phyloP scores from a whole-genome alignment of 768 basidiomycete genomes.

The Suillus subalutaceus region DNA sequence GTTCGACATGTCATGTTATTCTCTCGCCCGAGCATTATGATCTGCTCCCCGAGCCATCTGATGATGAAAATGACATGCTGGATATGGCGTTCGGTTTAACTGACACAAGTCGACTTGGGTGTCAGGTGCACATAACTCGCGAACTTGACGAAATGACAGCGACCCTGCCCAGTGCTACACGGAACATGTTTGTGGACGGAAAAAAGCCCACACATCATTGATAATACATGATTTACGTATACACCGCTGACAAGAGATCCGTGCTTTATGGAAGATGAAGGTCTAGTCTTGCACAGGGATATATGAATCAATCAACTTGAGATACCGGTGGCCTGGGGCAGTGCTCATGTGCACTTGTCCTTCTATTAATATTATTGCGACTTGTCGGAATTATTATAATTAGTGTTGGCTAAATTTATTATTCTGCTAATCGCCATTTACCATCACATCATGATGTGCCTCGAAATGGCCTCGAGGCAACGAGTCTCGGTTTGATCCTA shows the following conservation, averaged over 20 bases:
- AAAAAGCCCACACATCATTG: slow-evolving; percentile 56
- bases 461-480: slow-evolving; percentile 1
- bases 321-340: not conserved
- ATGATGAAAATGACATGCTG: slow-evolving; percentile 98
- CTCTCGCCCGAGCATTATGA: slow-evolving; percentile 82
- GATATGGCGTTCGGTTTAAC: slow-evolving; percentile 98
- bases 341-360: not conserved
- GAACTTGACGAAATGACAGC: slow-evolving; percentile 85
- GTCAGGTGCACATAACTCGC: slow-evolving; percentile 76
- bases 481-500: not conserved
- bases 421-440: not conserved
- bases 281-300: not conserved
- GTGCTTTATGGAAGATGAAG: not conserved
- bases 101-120: slow-evolving; percentile 85
- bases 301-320: not conserved
- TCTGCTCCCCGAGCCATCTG: slow-evolving; percentile 86
- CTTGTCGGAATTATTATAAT: not conserved
- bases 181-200: slow-evolving; percentile 97
- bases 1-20: slow-evolving; percentile 97
- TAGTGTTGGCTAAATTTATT: slow-evolving; percentile 4
- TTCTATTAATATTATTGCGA: not conserved
- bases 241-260: not conserved
- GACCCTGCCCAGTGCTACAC: slow-evolving; percentile 86
- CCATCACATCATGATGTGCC: slow-evolving; percentile 3
- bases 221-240: not conserved